phyloP scores from a whole-genome alignment of 768 basidiomycete genomes.

The Kwoniella botswanensis region DNA sequence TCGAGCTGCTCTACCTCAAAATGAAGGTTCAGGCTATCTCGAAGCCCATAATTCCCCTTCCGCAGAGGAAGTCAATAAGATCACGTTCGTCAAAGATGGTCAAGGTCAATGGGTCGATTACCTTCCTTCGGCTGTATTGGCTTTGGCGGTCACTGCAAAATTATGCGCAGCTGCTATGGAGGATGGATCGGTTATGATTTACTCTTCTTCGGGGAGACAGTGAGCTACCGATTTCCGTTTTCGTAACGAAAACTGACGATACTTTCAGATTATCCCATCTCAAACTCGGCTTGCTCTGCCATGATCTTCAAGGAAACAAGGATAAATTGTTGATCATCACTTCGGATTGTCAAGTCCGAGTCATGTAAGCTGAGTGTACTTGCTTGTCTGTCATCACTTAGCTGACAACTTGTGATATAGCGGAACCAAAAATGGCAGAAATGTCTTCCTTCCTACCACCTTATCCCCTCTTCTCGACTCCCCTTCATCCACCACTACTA shows the following conservation, averaged over 20 bases:
- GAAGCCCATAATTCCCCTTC: slow-evolving; percentile 80
- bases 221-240: slow-evolving; percentile 56
- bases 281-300: slow-evolving; percentile 71
- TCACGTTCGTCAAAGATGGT: slow-evolving; percentile 67
- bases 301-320: slow-evolving; percentile 71
- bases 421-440: slow-evolving; percentile 73
- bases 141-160: slow-evolving; percentile 66
- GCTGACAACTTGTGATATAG: slow-evolving; percentile 59
- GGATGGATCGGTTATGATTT: slow-evolving; percentile 81
- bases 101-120: slow-evolving; percentile 88
- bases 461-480: slow-evolving; percentile 66
- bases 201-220: slow-evolving; percentile 83
- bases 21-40: slow-evolving; percentile 63
- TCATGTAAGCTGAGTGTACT: background rate
- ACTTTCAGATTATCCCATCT: slow-evolving; percentile 72
- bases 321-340: slow-evolving; percentile 75
- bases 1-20: slow-evolving; percentile 67
- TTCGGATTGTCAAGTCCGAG: slow-evolving; percentile 61
- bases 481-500: background rate
- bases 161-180: slow-evolving; percentile 79
- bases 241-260: background rate
- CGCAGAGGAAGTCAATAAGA: slow-evolving; percentile 66
- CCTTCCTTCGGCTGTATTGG: slow-evolving; percentile 72
- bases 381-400: background rate
- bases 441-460: slow-evolving; percentile 71